phyloP scores from a whole-genome alignment of 495 filamentous ascomycete species.

The Hyaloscypha hepaticicola region DNA sequence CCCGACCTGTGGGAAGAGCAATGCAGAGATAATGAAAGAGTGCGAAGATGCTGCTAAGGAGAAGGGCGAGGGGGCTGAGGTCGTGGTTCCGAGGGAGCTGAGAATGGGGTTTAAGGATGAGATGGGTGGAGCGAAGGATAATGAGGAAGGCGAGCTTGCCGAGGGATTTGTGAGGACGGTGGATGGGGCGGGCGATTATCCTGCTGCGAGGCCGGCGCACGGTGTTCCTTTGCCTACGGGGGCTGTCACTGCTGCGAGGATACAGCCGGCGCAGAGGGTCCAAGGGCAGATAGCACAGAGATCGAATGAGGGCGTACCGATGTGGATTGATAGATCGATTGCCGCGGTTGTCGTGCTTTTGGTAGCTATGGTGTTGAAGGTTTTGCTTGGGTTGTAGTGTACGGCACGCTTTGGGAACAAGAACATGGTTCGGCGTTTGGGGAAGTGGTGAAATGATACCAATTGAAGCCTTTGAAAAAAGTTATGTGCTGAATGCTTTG shows the following conservation, averaged over 20 bases:
- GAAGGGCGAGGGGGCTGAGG: slow-evolving; percentile 41
- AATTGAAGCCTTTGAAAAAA: neutral
- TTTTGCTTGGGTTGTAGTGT: slow-evolving; percentile 31
- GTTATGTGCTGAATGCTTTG: too few relatives aligned
- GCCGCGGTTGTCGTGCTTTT: slow-evolving; percentile 50
- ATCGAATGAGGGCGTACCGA: slow-evolving; percentile 44
- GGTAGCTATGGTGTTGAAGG: slow-evolving; percentile 51
- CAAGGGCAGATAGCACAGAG: neutral
- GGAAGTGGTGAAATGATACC: neutral
- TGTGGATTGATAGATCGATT: slow-evolving; percentile 63
- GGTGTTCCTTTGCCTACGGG: slow-evolving; percentile 36
- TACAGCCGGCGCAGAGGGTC: slow-evolving; percentile 1
- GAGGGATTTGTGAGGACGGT: slow-evolving; percentile 51
- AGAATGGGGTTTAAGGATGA: slow-evolving; percentile 58
- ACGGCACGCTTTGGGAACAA: neutral
- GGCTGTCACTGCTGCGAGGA: neutral
- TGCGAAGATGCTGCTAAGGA: slow-evolving; percentile 55
- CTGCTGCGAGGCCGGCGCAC: slow-evolving; percentile 34
- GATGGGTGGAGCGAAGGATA: slow-evolving; percentile 33
- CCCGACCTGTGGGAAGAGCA: slow-evolving; percentile 61
- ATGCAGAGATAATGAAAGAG: slow-evolving; percentile 70
- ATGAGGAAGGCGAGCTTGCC: slow-evolving; percentile 41
- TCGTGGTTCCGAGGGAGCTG: slow-evolving; percentile 57
- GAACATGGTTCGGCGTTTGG: neutral
- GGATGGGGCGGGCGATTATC: slow-evolving; percentile 32